A percentile compares a stretch with the other conserved stretches of the same genome.
Evolutionary conservation across 345 rosid species (phyloP).

Genomic region (Gossypium turneri): DNA sequence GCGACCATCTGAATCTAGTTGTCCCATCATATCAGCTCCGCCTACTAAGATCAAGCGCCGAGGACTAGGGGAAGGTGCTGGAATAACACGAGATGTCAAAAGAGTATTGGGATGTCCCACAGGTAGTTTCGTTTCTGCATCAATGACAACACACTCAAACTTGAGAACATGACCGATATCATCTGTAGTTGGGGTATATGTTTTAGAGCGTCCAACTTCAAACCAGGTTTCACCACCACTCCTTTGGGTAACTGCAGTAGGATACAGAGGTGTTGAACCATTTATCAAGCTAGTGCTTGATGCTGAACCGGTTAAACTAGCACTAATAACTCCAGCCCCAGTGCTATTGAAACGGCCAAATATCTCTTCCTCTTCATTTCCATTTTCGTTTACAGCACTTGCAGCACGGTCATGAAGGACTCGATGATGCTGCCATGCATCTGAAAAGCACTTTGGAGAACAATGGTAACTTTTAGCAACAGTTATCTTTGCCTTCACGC

Average conservation of each 20-base stretch:
- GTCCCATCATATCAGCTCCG: conserved; percentile 59
- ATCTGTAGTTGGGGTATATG: conserved; percentile 91
- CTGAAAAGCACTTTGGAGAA: conserved; percentile 86
- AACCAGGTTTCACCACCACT: conserved; percentile 86
- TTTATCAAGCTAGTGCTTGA: conserved; percentile 64
- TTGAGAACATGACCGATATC: conserved; percentile 92
- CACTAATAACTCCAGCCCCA: conserved; percentile 59
- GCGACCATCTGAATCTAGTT: conserved; percentile 69
- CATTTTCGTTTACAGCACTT: conserved; percentile 72
- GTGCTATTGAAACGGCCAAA: conserved; percentile 77
- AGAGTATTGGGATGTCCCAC: conserved; percentile 66
- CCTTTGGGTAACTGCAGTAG: conserved; percentile 66
- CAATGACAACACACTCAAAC: conserved; percentile 87
- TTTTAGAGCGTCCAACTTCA: conserved; percentile 88
- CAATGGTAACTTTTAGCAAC: conserved; percentile 88
- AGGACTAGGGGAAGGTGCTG: conserved; percentile 96
- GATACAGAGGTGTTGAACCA: conserved; percentile 71
- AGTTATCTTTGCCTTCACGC: conserved; percentile 79
- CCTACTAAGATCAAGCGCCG: conserved; percentile 73
- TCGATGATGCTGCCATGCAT: conserved; percentile 99
- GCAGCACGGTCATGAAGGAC: conserved; percentile 91
- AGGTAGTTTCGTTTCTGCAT: conserved; percentile 65
- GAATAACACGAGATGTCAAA: conserved; percentile 89
- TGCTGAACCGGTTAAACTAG: conserved; percentile 58
- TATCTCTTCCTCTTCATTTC: conserved; percentile 85